Base-by-base conservation (phyloP, 2,329 filamentous ascomycete species). In the Ophiostoma sp. region DNA sequence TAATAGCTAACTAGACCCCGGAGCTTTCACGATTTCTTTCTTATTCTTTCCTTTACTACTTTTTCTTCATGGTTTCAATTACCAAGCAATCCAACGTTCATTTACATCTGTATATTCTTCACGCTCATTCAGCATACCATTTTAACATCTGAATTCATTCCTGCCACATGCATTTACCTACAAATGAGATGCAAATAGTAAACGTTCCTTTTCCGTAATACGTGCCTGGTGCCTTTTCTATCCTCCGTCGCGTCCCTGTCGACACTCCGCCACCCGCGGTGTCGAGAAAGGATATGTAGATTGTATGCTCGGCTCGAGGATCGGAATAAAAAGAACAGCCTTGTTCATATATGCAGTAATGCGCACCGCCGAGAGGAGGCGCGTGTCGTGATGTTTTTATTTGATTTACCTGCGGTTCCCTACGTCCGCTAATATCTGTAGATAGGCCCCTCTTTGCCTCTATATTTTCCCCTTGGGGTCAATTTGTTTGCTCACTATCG, bases 31-130 rank as follows among this genome's bases (percentile, higher is more conserved):
- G 63, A 31, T 71, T 64, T 70, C 42, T 42, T 57, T 69, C 59
- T 39, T 59, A 42, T 66, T 66, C 33, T 64, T 19, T 71, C 63
- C 25, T 89, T 0, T 91, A 86, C 75, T 45, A 17, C 22, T 33
- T 22, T 45, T 59, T 71, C 36, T 71, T 50, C 19, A 68, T 63
- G 45, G 33, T 68, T 39, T 57, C 59, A 4, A 52, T 17, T 28
- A 50, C 22, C 33, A 48, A 25, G 25, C 66, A 22, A 70, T n/a
- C 3, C 48, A 42, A 25, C 63, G 48, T 63, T 66, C 6, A 59
- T 72, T 72, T 8, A 19, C 42, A 48, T 15, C 61, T 70, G 63
- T 70, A 70, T 17, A 42, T 66, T 70, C 64, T 45, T 73, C 12
- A 52, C 36, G 6, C 55, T 70, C 48, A 36, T 70, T 70, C 66